Conservation (phyloP, 2,329 filamentous ascomycete species). For the Berkeleyomyces basicola region DNA sequence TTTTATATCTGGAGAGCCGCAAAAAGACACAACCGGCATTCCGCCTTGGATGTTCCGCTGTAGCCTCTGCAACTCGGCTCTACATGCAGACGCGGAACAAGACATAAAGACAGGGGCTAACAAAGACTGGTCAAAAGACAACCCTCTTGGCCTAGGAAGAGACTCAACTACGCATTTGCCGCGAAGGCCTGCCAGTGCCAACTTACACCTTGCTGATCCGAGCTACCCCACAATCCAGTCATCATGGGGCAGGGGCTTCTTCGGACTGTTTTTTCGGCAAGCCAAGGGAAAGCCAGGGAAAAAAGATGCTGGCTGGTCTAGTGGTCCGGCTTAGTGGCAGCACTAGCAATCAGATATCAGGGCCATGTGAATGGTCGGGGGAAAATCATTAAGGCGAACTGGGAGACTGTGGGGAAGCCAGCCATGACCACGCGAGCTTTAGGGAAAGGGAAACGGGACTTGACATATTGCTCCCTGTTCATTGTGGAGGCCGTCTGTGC, state of each 20-base stretch:
- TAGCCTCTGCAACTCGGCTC: neutral
- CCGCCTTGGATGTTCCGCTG: neutral
- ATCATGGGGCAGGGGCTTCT: neutral
- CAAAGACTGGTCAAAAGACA: neutral
- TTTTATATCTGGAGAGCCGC: slow-evolving; percentile 9
- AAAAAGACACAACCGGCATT: slow-evolving; percentile 8
- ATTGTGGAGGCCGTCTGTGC: neutral
- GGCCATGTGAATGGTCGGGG: neutral
- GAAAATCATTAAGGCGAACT: slow-evolving; percentile 1
- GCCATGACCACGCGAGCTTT: neutral
- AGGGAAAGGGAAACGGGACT: neutral
- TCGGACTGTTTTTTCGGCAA: neutral
- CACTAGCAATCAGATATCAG: neutral
- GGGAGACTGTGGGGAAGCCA: neutral
- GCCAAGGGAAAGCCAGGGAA: neutral
- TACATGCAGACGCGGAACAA: neutral
- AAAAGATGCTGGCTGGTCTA: neutral
- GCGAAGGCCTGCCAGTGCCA: neutral
- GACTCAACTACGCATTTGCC: neutral
- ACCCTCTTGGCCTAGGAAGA: neutral
- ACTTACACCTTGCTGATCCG: neutral
- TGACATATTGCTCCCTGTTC: neutral
- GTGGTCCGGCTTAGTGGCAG: neutral
- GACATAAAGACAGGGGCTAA: neutral
- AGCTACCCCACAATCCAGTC: neutral